Conservation (phyloP, 2,329 filamentous ascomycete genomes). For the Exophiala phaeomuriformis region DNA sequence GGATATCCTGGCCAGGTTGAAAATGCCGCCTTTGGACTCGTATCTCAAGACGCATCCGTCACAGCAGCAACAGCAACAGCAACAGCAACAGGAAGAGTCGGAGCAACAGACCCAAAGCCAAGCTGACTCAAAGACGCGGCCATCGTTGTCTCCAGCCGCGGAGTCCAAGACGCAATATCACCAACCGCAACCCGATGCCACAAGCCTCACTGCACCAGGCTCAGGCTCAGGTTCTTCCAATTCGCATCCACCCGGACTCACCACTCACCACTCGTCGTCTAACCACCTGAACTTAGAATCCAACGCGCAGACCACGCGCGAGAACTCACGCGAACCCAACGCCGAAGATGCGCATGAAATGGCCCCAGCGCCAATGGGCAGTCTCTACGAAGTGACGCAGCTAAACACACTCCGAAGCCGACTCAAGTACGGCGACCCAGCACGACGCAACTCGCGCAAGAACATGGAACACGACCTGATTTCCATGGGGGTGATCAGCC, state of each 20-base stretch:
- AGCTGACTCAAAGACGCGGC: background rate
- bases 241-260: background rate
- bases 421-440: constrained; percentile 21
- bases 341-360: constrained; percentile 32
- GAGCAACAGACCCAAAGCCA: background rate
- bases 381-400: constrained; percentile 49
- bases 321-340: constrained; percentile 25
- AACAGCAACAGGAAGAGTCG: constrained; percentile 4
- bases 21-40: constrained; percentile 23
- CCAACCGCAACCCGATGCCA: background rate
- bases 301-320: constrained; percentile 23
- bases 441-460: constrained; percentile 22
- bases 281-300: constrained; percentile 2
- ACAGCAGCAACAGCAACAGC: constrained; percentile 2
- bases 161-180: background rate
- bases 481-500: constrained; percentile 19
- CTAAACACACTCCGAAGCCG: constrained; percentile 30
- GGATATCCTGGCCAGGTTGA: constrained; percentile 23
- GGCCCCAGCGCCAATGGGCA: constrained; percentile 48
- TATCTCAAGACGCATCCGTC: constrained; percentile 6
- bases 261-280: background rate
- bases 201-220: too few species aligned
- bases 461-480: constrained; percentile 26
- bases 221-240: too few species aligned
- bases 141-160: background rate